Conservation (phyloP, 768 basidiomycete genomes). For the Amanita rimosa region DNA sequence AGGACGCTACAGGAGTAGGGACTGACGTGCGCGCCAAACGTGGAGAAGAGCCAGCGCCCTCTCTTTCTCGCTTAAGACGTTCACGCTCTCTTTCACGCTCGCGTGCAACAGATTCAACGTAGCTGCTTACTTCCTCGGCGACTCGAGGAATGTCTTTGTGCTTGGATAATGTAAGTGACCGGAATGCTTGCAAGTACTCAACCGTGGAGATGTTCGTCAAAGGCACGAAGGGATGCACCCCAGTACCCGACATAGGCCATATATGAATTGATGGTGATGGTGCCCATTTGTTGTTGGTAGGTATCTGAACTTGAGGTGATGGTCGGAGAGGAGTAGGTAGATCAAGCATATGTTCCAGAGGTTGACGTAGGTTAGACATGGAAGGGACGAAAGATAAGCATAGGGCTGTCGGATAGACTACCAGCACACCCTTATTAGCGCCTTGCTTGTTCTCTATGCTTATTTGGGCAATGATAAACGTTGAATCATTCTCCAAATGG, state of each 20-base stretch:
- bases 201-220: constrained; percentile 8
- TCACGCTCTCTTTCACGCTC: constrained; percentile 76
- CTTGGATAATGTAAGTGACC: constrained; percentile 40
- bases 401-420: constrained; percentile 61
- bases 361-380: constrained; percentile 18
- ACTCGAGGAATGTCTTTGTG: constrained; percentile 38
- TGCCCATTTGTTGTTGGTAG: constrained; percentile 17
- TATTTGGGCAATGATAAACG: constrained; percentile 63
- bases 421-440: constrained; percentile 67
- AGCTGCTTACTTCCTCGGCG: constrained; percentile 51
- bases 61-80: constrained; percentile 55
- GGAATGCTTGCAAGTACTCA: constrained; percentile 30
- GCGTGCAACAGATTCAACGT: constrained; percentile 65
- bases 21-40: constrained; percentile 17
- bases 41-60: constrained; percentile 29
- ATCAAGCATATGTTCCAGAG: constrained; percentile 48
- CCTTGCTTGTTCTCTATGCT: constrained; percentile 68
- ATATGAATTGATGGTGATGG: constrained; percentile 4
- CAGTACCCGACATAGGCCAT: not conserved
- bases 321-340: constrained; percentile 53
- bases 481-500: constrained; percentile 28
- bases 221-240: not conserved
- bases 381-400: constrained; percentile 36
- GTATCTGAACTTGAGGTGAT: constrained; percentile 28
- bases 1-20: constrained; percentile 7